These are phyloP conservation scores for Phaffomyces antillensis DNA, from an alignment of 805 yeast species.

Conservation along the genomic window DNA sequence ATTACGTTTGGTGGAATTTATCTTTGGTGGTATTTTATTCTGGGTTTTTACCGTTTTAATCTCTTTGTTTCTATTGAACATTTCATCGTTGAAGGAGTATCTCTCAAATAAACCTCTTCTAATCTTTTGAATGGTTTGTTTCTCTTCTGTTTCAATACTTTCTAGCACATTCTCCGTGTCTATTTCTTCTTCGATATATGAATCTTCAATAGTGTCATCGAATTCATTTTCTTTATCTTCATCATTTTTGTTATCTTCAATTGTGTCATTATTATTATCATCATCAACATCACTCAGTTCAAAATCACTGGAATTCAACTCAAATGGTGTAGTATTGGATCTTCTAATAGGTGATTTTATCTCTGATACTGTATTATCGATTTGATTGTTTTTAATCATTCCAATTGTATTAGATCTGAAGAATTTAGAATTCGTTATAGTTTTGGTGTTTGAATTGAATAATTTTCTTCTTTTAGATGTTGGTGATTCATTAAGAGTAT, in stretches of 20 bases:
- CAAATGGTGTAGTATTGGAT: background rate
- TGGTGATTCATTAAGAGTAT: constrained; percentile 10
- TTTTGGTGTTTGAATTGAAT: constrained; percentile 9
- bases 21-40: too few relatives aligned
- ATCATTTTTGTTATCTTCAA: background rate
- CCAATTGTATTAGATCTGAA: constrained; percentile 8
- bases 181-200: background rate
- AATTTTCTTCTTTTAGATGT: constrained; percentile 16
- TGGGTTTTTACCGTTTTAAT: too few relatives aligned
- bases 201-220: background rate
- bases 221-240: background rate
- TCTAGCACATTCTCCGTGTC: too few relatives aligned
- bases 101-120: too few relatives aligned
- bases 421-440: constrained; percentile 11
- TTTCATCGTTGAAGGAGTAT: too few relatives aligned
- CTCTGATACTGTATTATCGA: too few relatives aligned
- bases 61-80: too few relatives aligned
- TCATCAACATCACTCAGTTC: constrained; percentile 24
- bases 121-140: too few relatives aligned
- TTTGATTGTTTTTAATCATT: background rate
- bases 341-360: too few relatives aligned
- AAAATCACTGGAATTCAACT: constrained; percentile 19
- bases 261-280: background rate
- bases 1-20: too few relatives aligned
- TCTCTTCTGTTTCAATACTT: too few relatives aligned